phyloP scores from a whole-genome alignment of 495 filamentous ascomycete species.

The Aspergillus ostianus region DNA sequence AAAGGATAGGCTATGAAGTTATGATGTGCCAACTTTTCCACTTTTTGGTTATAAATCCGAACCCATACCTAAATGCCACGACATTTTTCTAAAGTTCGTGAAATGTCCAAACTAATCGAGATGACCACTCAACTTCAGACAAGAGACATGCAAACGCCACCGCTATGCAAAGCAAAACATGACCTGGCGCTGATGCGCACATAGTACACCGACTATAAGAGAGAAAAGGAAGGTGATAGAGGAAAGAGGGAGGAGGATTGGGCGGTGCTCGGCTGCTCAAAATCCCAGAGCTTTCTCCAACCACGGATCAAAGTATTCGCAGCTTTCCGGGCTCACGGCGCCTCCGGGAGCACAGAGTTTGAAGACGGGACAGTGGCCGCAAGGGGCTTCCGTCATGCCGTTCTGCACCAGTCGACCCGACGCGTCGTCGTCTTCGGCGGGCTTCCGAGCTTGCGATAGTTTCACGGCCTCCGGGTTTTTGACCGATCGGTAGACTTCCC shows the following conservation, averaged over 20 bases:
- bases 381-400: slow-evolving; percentile 84
- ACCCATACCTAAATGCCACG: slow-evolving; percentile 8
- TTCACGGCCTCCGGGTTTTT: slow-evolving; percentile 41
- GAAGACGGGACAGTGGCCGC: slow-evolving; percentile 93
- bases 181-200: slow-evolving; percentile 14
- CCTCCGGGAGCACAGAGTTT: slow-evolving; percentile 84
- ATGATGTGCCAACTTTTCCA: neutral
- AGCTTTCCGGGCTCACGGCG: slow-evolving; percentile 82
- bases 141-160: slow-evolving; percentile 33
- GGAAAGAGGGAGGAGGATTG: slow-evolving; percentile 1
- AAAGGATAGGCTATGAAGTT: slow-evolving; percentile 1
- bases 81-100: slow-evolving; percentile 7
- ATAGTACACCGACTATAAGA: slow-evolving; percentile 17
- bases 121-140: slow-evolving; percentile 20
- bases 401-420: slow-evolving; percentile 44
- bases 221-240: neutral
- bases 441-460: slow-evolving; percentile 41
- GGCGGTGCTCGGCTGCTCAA: slow-evolving; percentile 18
- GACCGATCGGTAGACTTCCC: slow-evolving; percentile 51
- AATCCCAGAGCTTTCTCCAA: slow-evolving; percentile 47
- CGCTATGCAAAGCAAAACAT: slow-evolving; percentile 39
- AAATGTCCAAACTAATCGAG: slow-evolving; percentile 10
- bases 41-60: slow-evolving; percentile 3
- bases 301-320: slow-evolving; percentile 89
- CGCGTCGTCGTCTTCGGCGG: slow-evolving; percentile 28